A percentile compares a stretch with the other conserved stretches of the same genome.
Evolutionary conservation across 2,329 filamentous ascomycete genomes (phyloP).

Genomic region (Purpureocillium takamizusanense): DNA sequence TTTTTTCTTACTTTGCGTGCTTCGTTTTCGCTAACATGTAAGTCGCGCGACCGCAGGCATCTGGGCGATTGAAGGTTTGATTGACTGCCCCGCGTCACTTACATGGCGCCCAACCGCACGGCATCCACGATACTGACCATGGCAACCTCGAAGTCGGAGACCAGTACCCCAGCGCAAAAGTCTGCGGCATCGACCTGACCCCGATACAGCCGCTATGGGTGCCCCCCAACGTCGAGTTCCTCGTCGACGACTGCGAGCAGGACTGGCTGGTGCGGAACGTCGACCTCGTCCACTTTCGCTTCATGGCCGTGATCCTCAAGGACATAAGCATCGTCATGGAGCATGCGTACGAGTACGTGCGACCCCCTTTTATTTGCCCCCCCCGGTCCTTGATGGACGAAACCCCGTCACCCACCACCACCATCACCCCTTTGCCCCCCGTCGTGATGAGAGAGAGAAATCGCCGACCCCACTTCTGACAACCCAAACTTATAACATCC

Average conservation of each 20-base stretch:
- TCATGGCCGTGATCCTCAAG: slow-evolving; percentile 10
- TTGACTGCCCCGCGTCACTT: not conserved
- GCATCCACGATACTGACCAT: not conserved
- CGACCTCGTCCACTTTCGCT: slow-evolving; percentile 22
- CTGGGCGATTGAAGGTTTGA: slow-evolving; percentile 6
- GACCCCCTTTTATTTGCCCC: not conserved
- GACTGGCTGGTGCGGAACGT: slow-evolving; percentile 18
- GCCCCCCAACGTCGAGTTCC: slow-evolving; percentile 28
- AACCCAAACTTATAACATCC: too few relatives aligned
- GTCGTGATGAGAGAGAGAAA: too few relatives aligned
- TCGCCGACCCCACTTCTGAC: not conserved
- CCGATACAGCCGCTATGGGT: slow-evolving; percentile 31
- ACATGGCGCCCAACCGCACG: not conserved
- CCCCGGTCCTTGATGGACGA: too few relatives aligned
- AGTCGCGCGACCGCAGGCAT: slow-evolving; percentile 1
- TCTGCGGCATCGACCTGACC: slow-evolving; percentile 28
- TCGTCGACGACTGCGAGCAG: slow-evolving; percentile 24
- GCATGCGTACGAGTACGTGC: slow-evolving; percentile 11
- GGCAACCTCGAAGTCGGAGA: slow-evolving; percentile 6
- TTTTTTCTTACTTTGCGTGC: too few relatives aligned
- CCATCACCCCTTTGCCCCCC: too few relatives aligned
- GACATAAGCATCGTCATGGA: slow-evolving; percentile 8
- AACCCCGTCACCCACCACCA: too few relatives aligned
- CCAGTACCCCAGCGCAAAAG: slow-evolving; percentile 23
- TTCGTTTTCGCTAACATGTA: not conserved